A percentile compares a stretch with the other conserved stretches of the same genome.
Evolutionary conservation across 75 land plant genomes (phyloP).

Genomic region (Selaginella tamariscina): DNA sequence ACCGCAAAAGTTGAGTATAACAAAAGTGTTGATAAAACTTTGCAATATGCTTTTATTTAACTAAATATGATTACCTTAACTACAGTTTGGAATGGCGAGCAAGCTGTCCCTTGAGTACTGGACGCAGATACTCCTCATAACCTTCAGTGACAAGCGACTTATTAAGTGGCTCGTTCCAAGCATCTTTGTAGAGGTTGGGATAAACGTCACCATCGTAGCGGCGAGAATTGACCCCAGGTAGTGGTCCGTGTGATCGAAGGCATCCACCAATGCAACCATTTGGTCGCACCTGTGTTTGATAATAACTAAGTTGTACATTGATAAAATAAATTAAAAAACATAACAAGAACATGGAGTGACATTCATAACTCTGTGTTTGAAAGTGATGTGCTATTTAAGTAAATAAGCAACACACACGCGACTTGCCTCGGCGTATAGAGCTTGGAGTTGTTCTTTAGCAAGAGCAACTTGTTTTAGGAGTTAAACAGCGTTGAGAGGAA

Average conservation of each 20-base stretch:
- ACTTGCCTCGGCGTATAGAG: background rate
- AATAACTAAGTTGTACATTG: background rate
- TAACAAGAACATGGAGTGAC: too few species aligned
- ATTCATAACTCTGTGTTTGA: background rate
- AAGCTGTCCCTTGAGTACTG: background rate
- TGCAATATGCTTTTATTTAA: too few species aligned
- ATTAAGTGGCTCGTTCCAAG: conserved; percentile 89
- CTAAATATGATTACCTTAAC: too few species aligned
- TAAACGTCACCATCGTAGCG: conserved; percentile 97
- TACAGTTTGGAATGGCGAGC: background rate
- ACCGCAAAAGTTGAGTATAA: too few species aligned
- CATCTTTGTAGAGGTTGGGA: conserved; percentile 67
- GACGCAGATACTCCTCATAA: conserved; percentile 66
- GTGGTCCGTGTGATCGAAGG: conserved; percentile 90
- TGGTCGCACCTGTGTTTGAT: conserved; percentile 57
- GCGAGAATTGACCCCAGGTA: conserved; percentile 64
- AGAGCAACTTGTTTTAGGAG: background rate
- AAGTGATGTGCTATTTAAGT: background rate
- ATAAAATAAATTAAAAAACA: too few species aligned
- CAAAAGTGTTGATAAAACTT: too few species aligned
- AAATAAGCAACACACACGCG: background rate
- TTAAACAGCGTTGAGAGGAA: background rate
- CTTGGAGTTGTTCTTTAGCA: background rate
- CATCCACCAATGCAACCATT: conserved; percentile 94
- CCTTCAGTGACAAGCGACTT: conserved; percentile 69